Base-by-base conservation (phyloP, 2,329 filamentous ascomycete genomes). In the Cercospora citrullina region DNA sequence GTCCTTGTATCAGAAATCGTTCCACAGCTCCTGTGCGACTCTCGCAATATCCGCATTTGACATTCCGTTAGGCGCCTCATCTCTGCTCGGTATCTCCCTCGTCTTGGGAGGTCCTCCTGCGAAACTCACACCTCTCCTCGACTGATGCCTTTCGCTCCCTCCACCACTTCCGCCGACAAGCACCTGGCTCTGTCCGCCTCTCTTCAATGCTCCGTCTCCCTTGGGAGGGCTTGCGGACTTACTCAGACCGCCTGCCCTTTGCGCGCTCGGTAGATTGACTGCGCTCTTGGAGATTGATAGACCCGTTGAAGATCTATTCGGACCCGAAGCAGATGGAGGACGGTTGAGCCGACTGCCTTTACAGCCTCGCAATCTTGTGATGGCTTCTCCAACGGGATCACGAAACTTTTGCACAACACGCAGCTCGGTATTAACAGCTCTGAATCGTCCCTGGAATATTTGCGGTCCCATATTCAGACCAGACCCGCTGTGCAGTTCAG, bases 401-500 rank as follows among this genome's bases (percentile, higher is more conserved):
- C 75, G 75, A 65, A 76, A 78, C 59, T 75, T 75, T 66, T 77
- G 74, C 53, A 77, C 77, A 14, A 78, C 75, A 60, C 72, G 71
- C 39, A 78, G 65, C 67, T 78, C 77, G 6, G 73, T 76, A 66
- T 77, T 75, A 26, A 77, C 72, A 31, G 75, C 77, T 60, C 75
- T 73, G 70, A 78, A 78, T 45, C 77, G 71, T 31, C 77, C 77
- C 64, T 77, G 75, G 68, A 78, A 78, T 23, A 76, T 74, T 60
- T 77, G 76, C 8, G 77, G 74, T 14, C 75, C 74, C 51, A 77
- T 68, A 14, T 62, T 69, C 31, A 73, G n/a, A 9, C 63, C 68
- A 57, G 65, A 69, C 14, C 66, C 69, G 53, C 65, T 53, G 36
- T 62, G 64, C 18, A 69, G 59, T 42, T 64, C 45, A 23, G 68